Evolutionary conservation across 805 yeast species (phyloP).

Genomic region (Blastobotrys terrestris): DNA sequence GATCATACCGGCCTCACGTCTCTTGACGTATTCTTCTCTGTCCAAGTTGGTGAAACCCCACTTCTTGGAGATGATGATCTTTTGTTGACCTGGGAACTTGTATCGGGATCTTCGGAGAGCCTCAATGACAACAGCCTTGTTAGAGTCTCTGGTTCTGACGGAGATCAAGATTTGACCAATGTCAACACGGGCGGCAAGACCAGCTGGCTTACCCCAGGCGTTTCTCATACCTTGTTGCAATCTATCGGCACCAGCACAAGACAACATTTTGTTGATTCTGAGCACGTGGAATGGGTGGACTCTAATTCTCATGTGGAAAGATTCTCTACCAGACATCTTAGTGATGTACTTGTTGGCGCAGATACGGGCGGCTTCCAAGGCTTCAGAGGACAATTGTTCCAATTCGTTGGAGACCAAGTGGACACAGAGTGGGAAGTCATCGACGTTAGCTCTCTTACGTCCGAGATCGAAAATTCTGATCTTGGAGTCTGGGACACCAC

Average conservation of each 20-base stretch:
- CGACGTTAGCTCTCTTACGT: constrained; percentile 99
- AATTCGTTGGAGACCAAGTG: constrained; percentile 99
- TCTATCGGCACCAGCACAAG: constrained; percentile 99
- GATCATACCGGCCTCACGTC: constrained; percentile 96
- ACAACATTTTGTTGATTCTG: constrained; percentile 99
- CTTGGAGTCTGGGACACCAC: constrained; percentile 99
- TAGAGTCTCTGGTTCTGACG: constrained; percentile 95
- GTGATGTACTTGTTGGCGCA: constrained; percentile 99
- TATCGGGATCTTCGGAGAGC: constrained; percentile 99
- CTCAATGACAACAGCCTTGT: constrained; percentile 96
- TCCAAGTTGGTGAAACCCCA: constrained; percentile 99
- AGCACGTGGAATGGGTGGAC: constrained; percentile 99
- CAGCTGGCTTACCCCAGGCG: constrained; percentile 99
- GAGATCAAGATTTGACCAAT: constrained; percentile 98
- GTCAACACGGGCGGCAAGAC: constrained; percentile 98
- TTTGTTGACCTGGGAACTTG: constrained; percentile 99
- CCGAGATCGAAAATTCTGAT: constrained; percentile 99
- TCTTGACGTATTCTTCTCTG: constrained; percentile 93
- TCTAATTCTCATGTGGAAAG: constrained; percentile 99
- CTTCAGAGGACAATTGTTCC: constrained; percentile 99
- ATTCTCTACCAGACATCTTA: constrained; percentile 95
- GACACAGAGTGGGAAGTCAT: constrained; percentile 99
- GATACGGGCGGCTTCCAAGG: constrained; percentile 99
- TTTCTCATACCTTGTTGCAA: constrained; percentile 99
- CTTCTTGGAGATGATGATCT: constrained; percentile 97